phyloP scores from a whole-genome alignment of 2,329 filamentous ascomycete genomes.

The Aspergillus sp. region DNA sequence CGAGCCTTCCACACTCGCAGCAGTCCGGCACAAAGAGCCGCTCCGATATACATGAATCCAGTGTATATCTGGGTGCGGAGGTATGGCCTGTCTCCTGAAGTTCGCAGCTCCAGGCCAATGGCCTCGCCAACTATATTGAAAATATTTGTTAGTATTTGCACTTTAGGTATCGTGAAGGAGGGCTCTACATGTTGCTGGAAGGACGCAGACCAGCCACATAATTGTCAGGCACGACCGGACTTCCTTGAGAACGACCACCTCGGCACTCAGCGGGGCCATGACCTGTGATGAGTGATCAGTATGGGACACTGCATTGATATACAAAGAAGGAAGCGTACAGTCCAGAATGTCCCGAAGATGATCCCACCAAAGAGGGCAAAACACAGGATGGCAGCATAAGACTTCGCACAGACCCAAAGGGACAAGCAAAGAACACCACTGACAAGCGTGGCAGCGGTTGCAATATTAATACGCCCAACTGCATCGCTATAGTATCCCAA shows the following conservation, averaged over 20 bases:
- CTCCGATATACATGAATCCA: conserved; percentile 56
- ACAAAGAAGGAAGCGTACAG: background rate
- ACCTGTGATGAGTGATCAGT: background rate
- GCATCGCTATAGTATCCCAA: no score
- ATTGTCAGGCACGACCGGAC: background rate
- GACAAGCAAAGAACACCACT: background rate
- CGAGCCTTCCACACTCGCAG: background rate
- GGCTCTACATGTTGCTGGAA: background rate
- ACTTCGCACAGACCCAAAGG: background rate
- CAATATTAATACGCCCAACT: background rate
- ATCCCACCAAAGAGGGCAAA: background rate
- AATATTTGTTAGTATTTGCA: background rate
- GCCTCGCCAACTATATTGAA: background rate
- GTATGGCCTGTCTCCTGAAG: conserved; percentile 15
- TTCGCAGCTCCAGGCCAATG: background rate
- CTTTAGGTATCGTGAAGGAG: background rate
- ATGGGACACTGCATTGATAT: background rate
- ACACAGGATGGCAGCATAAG: background rate
- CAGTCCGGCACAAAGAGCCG: conserved; percentile 38
- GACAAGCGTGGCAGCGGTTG: background rate
- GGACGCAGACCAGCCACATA: background rate
- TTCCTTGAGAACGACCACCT: background rate
- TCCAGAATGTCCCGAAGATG: background rate
- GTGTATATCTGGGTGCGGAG: conserved; percentile 48
- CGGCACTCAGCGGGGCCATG: background rate